A percentile compares a stretch with the other conserved stretches of the same genome.
Conservation (phyloP, 2,329 filamentous ascomycete genomes). For the Pseudogymnoascus sp. region DNA sequence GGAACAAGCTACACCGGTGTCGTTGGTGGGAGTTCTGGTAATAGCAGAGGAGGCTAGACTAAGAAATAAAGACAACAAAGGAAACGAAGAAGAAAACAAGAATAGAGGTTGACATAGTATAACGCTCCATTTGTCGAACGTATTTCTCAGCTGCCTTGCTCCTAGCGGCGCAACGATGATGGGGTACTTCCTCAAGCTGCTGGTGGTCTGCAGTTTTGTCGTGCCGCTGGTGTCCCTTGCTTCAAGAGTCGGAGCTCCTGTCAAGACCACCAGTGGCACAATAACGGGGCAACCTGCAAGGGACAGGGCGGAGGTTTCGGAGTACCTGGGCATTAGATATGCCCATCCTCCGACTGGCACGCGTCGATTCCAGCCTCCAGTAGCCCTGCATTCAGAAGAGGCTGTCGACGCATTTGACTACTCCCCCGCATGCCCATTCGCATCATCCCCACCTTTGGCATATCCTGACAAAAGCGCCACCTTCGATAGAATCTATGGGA, state of each 20-base stretch:
- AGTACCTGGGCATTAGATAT: slow-evolving; percentile 13
- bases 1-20: neutral
- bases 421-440: neutral
- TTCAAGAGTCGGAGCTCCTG: neutral
- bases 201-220: neutral
- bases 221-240: neutral
- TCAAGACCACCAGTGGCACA: slow-evolving; percentile 11
- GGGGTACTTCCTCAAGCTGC: neutral
- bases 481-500: slow-evolving; percentile 13
- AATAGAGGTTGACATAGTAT: neutral
- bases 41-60: neutral
- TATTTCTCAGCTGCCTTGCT: neutral
- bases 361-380: slow-evolving; percentile 10
- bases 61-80: neutral
- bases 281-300: slow-evolving; percentile 7
- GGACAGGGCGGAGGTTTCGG: slow-evolving; percentile 10
- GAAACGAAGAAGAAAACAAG: neutral
- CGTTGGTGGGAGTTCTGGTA: neutral
- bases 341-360: slow-evolving; percentile 10
- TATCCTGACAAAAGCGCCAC: slow-evolving; percentile 14
- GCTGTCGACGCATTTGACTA: neutral
- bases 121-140: neutral
- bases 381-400: neutral
- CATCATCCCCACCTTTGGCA: neutral
- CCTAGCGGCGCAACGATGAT: neutral